A percentile compares a stretch with the other conserved stretches of the same genome.
phyloP scores from a whole-genome alignment of 2,329 filamentous ascomycete genomes.

The Cryphonectria nitschkei region DNA sequence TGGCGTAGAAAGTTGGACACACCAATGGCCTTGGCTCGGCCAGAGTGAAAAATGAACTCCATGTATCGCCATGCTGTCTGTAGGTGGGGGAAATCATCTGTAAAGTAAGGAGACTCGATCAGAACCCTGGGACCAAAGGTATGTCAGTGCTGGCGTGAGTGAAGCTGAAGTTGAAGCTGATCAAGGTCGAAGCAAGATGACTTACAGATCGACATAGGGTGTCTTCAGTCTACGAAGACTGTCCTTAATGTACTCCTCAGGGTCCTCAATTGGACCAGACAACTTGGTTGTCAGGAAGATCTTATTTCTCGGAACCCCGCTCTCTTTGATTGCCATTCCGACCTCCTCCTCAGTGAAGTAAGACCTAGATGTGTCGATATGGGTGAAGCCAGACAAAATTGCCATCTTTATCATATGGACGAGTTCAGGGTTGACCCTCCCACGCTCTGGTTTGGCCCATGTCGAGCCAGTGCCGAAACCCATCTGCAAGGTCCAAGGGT shows the following conservation, averaged over 20 bases:
- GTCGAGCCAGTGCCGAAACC: background rate
- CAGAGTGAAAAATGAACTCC: background rate
- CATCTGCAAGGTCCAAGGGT: background rate
- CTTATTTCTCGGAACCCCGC: background rate
- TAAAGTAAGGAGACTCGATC: background rate
- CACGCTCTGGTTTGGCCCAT: background rate
- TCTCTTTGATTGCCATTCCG: background rate
- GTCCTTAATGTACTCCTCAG: background rate
- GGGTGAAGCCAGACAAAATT: background rate
- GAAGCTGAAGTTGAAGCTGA: background rate
- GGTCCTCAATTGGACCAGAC: background rate
- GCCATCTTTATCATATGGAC: background rate
- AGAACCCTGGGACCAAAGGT: background rate
- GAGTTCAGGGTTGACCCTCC: background rate
- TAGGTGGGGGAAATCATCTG: background rate
- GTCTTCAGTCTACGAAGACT: background rate
- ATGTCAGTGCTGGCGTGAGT: background rate
- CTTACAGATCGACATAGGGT: background rate
- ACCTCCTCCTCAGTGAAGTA: background rate
- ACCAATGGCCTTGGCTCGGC: background rate
- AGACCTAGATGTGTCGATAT: background rate
- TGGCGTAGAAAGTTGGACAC: background rate
- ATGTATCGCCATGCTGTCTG: background rate
- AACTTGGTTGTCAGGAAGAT: background rate
- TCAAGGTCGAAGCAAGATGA: background rate